Percentiles rank a stretch among this genome's conserved stretches.
Conservation (phyloP, 192 early-diverging fungal species). For the Paraglomus brasilianum region DNA sequence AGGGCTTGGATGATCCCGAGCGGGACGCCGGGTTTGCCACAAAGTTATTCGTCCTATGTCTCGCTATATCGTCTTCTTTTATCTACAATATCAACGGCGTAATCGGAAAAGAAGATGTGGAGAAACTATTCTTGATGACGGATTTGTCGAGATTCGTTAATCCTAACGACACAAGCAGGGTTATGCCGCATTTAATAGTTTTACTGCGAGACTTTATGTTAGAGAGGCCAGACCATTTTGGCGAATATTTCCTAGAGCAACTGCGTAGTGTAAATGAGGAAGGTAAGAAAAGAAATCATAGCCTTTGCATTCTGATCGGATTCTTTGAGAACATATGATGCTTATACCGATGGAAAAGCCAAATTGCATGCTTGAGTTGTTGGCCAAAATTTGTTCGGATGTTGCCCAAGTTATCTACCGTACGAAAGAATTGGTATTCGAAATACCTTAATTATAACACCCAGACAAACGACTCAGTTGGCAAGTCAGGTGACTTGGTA, state of each 20-base stretch:
- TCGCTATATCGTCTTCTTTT: constrained; percentile 24
- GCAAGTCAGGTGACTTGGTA: too few relatives aligned
- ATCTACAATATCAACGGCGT: constrained; percentile 29
- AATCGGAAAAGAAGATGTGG: constrained; percentile 11
- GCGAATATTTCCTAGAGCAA: constrained; percentile 11
- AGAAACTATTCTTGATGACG: constrained; percentile 23
- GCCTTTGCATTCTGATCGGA: too few relatives aligned
- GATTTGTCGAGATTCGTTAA: constrained; percentile 21
- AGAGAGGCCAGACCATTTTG: constrained; percentile 6
- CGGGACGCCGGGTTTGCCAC: constrained; percentile 15
- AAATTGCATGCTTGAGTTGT: too few relatives aligned
- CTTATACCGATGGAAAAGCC: too few relatives aligned
- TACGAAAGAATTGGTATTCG: too few relatives aligned
- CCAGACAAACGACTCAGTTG: too few relatives aligned
- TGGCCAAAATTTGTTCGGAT: too few relatives aligned
- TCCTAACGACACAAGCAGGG: not conserved
- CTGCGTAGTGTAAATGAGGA: not conserved
- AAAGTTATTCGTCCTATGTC: constrained; percentile 27
- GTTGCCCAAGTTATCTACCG: too few relatives aligned
- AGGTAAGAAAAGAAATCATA: not conserved
- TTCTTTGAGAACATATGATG: too few relatives aligned
- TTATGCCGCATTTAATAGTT: constrained; percentile 18
- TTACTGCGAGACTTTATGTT: constrained; percentile 25
- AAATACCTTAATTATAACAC: too few relatives aligned
- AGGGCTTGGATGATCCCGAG: constrained; percentile 24